Conservation (phyloP, 345 rosid genomes). For the Lepidium aucheri region DNA sequence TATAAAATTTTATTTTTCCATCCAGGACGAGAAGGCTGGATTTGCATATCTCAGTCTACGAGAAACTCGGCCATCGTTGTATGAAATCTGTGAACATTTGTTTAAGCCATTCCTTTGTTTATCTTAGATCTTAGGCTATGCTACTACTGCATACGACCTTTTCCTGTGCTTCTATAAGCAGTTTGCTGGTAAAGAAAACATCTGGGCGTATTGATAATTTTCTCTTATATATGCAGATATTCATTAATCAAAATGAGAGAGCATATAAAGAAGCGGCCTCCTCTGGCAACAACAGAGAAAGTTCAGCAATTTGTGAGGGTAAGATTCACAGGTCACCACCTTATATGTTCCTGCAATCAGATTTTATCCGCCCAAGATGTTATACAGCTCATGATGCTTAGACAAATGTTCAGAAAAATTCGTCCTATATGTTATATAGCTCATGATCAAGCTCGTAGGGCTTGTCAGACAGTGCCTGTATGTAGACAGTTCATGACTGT, state of each 20-base stretch:
- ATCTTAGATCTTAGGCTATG: neutral
- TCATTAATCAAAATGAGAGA: conserved; percentile 75
- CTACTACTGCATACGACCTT: neutral
- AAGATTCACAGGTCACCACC: conserved; percentile 17
- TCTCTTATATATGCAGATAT: conserved; percentile 37
- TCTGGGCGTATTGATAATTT: neutral
- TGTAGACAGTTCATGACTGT: neutral
- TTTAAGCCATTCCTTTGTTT: conserved; percentile 10
- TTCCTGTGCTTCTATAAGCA: neutral
- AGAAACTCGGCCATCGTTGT: conserved; percentile 88
- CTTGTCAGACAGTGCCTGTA: neutral
- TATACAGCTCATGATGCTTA: neutral
- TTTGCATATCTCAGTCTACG: conserved; percentile 89
- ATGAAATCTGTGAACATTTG: conserved; percentile 28
- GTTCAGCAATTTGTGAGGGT: conserved; percentile 93
- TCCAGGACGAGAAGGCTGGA: conserved; percentile 80
- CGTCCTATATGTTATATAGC: neutral
- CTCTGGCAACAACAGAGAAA: conserved; percentile 90
- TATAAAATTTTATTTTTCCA: conserved; percentile 6
- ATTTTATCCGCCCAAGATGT: neutral
- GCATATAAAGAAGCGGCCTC: conserved; percentile 98
- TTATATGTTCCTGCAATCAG: neutral
- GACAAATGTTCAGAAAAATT: neutral
- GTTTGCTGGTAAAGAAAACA: neutral
- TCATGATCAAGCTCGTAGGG: neutral